Conservation (phyloP, 768 basidiomycete species). For the Amanita polypyramis region DNA sequence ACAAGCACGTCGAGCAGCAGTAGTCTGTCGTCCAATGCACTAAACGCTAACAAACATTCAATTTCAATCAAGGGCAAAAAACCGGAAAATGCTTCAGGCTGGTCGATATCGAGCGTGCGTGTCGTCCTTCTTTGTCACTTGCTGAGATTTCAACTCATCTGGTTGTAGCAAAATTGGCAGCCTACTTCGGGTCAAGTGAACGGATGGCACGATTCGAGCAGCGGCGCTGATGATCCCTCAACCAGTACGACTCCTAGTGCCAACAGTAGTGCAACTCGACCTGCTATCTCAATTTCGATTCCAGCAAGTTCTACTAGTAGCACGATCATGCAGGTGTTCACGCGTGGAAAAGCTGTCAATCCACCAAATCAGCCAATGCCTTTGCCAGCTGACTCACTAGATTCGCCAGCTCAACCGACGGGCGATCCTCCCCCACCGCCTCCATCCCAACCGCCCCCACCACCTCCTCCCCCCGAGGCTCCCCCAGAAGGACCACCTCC, state of each 20-base stretch:
- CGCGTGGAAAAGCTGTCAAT: slow-evolving; percentile 15
- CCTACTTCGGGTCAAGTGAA: slow-evolving; percentile 19
- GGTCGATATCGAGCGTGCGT: slow-evolving; percentile 16
- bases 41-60: slow-evolving; percentile 22
- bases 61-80: slow-evolving; percentile 30
- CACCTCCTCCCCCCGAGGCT: slow-evolving; percentile 19
- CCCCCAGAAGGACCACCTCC: slow-evolving; percentile 20
- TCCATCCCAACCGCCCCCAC: slow-evolving; percentile 19
- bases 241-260: slow-evolving; percentile 5
- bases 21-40: slow-evolving; percentile 13
- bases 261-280: slow-evolving; percentile 12
- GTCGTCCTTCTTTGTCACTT: slow-evolving; percentile 8
- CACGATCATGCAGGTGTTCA: slow-evolving; percentile 10
- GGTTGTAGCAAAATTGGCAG: slow-evolving; percentile 17
- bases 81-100: slow-evolving; percentile 13
- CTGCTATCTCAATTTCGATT: slow-evolving; percentile 18
- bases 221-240: slow-evolving; percentile 10
- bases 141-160: not conserved
- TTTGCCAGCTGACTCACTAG: slow-evolving; percentile 12
- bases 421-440: slow-evolving; percentile 14
- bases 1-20: slow-evolving; percentile 14
- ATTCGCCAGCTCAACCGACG: slow-evolving; percentile 11
- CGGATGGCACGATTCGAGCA: slow-evolving; percentile 16
- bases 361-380: slow-evolving; percentile 16
- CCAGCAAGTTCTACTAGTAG: slow-evolving; percentile 12